These are phyloP conservation scores for Diaporthe nobilis DNA, from an alignment of 2,329 filamentous ascomycete genomes.

Conservation along the genomic window DNA sequence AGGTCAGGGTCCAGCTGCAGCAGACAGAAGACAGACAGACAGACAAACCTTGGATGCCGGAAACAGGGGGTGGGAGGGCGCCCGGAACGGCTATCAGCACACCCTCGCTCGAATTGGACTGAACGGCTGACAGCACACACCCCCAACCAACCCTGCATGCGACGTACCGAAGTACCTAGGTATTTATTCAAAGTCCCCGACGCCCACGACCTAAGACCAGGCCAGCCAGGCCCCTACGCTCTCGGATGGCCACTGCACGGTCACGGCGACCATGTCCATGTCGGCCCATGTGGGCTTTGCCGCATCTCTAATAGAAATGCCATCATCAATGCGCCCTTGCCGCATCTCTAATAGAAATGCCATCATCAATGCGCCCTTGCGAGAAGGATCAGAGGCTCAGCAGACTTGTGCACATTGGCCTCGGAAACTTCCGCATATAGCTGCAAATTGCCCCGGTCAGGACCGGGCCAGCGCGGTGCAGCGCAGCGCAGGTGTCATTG, in stretches of 20 bases:
- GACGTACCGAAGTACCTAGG: not conserved
- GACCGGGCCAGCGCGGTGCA: not conserved
- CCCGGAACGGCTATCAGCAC: not conserved
- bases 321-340: slow-evolving; percentile 20
- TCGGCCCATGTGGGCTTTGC: slow-evolving; percentile 30
- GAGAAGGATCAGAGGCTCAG: slow-evolving; percentile 10
- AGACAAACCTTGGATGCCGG: not conserved
- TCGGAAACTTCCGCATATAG: slow-evolving; percentile 16
- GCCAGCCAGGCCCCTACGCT: not conserved
- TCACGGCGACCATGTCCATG: not conserved
- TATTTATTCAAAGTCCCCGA: not conserved
- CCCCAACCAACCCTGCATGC: slow-evolving; percentile 3
- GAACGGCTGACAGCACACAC: slow-evolving; percentile 22
- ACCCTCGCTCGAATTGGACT: not conserved
- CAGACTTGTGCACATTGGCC: not conserved
- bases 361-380: slow-evolving; percentile 20
- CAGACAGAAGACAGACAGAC: no score
- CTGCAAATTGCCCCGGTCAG: slow-evolving; percentile 6
- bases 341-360: slow-evolving; percentile 30
- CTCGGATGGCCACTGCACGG: not conserved
- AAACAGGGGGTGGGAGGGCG: slow-evolving; percentile 2
- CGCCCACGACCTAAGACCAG: not conserved
- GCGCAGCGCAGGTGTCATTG: not conserved
- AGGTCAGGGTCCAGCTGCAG: slow-evolving; percentile 25
- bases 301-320: slow-evolving; percentile 30